A percentile compares a stretch with the other conserved stretches of the same genome.
Evolutionary conservation across 176 grass and related monocot genomes (phyloP).

Genomic region (Zoysia japonica): DNA sequence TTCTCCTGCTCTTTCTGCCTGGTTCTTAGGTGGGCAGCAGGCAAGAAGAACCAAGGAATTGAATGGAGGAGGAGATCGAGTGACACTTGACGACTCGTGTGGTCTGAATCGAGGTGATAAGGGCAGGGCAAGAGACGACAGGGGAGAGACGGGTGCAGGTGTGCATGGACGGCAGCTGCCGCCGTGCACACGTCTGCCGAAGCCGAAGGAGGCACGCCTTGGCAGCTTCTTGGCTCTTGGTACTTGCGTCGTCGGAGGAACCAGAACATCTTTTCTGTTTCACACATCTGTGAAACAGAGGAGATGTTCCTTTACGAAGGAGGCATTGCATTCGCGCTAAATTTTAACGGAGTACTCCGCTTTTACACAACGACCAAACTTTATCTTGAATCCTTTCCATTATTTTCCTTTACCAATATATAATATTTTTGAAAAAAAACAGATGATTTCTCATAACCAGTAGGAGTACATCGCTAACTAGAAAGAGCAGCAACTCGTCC

Average conservation of each 20-base stretch:
- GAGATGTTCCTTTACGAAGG: too few species aligned
- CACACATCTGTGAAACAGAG: not conserved
- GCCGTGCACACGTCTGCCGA: conserved; percentile 27
- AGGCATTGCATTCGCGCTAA: too few species aligned
- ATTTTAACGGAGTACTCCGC: too few species aligned
- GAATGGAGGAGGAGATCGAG: not conserved
- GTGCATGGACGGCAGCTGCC: conserved; percentile 44
- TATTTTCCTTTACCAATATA: too few species aligned
- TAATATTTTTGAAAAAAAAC: too few species aligned
- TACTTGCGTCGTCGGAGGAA: not conserved
- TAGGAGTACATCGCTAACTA: not conserved
- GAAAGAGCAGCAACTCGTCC: conserved; percentile 60
- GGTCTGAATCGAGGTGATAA: conserved; percentile 8
- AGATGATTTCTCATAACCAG: too few species aligned
- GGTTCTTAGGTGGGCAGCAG: not conserved
- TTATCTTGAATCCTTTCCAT: too few species aligned
- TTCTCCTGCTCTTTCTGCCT: not conserved
- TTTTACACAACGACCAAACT: not conserved
- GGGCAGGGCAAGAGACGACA: not conserved
- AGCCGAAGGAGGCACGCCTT: conserved; percentile 1
- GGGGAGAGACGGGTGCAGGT: not conserved
- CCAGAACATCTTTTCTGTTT: not conserved
- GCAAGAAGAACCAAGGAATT: not conserved
- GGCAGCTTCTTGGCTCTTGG: not conserved
- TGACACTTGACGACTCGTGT: not conserved